Conservation (phyloP, 2,329 filamentous ascomycete species). For the Hypoxylon sp. region DNA sequence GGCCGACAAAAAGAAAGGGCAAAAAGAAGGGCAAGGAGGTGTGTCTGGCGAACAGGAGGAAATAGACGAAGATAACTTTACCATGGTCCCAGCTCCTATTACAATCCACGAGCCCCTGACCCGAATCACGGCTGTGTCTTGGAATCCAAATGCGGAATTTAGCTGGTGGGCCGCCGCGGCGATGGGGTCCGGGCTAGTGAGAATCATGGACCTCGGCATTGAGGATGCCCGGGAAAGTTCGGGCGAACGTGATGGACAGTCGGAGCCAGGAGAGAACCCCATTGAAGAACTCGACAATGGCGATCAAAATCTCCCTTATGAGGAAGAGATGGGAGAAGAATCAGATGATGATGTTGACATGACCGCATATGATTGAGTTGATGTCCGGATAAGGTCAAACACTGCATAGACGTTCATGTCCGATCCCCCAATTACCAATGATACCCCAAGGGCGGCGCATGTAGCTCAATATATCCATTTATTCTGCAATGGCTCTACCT, state of each 20-base stretch:
- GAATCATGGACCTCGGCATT: conserved; percentile 75
- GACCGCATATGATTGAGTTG: conserved; percentile 19
- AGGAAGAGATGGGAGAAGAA: conserved; percentile 36
- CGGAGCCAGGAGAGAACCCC: conserved; percentile 20
- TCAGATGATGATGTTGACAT: conserved; percentile 36
- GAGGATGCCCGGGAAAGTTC: conserved; percentile 44
- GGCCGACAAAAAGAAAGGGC: conserved; percentile 54
- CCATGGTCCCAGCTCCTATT: conserved; percentile 57
- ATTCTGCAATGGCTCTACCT: neutral
- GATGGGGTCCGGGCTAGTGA: conserved; percentile 76
- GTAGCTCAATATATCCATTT: neutral
- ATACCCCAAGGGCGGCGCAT: conserved; percentile 8
- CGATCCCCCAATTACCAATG: neutral
- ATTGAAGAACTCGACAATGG: conserved; percentile 8
- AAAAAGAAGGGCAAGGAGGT: conserved; percentile 43
- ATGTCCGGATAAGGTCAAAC: neutral
- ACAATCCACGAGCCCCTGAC: conserved; percentile 74
- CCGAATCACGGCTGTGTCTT: conserved; percentile 72
- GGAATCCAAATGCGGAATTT: conserved; percentile 77
- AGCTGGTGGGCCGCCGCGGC: conserved; percentile 77
- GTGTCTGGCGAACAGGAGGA: conserved; percentile 39
- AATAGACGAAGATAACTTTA: conserved; percentile 51
- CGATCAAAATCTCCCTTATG: conserved; percentile 17
- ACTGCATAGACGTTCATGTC: neutral
- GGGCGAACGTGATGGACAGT: conserved; percentile 28